Evolutionary conservation across 768 basidiomycete genomes (phyloP).

Genomic region (Kwoniella sp.): DNA sequence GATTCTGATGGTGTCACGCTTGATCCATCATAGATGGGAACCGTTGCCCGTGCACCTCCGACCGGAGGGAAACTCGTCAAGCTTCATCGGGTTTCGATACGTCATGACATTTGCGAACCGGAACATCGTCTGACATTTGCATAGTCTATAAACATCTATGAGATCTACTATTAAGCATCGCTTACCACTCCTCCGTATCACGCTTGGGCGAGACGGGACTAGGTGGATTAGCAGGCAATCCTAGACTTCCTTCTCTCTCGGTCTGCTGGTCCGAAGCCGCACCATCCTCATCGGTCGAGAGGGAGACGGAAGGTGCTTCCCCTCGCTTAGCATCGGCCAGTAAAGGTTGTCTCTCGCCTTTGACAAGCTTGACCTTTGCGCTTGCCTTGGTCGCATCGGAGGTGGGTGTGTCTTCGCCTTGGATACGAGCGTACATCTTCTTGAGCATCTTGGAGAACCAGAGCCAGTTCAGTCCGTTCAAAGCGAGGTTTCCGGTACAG

Average conservation of each 20-base stretch:
- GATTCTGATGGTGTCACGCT: too few relatives aligned
- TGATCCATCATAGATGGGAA: too few relatives aligned
- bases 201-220: slow-evolving; percentile 11
- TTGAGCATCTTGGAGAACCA: slow-evolving; percentile 54
- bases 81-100: too few relatives aligned
- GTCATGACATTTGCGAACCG: too few relatives aligned
- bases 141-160: slow-evolving; percentile 6
- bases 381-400: not conserved
- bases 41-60: too few relatives aligned
- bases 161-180: not conserved
- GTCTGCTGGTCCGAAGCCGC: not conserved
- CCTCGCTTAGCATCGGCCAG: slow-evolving; percentile 2
- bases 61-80: too few relatives aligned
- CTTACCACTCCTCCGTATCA: slow-evolving; percentile 11
- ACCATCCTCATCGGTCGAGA: not conserved
- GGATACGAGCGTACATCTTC: slow-evolving; percentile 39
- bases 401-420: slow-evolving; percentile 22
- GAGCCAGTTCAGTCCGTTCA: slow-evolving; percentile 71
- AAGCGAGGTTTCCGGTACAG: slow-evolving; percentile 65
- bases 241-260: slow-evolving; percentile 19
- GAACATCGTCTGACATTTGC: too few relatives aligned
- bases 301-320: not conserved
- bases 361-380: not conserved
- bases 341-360: slow-evolving; percentile 19
- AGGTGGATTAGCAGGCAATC: slow-evolving; percentile 28